A percentile compares a stretch with the other conserved stretches of the same genome.
Conservation (phyloP, 2,329 filamentous ascomycete genomes). For the Aspergillus tanneri region DNA sequence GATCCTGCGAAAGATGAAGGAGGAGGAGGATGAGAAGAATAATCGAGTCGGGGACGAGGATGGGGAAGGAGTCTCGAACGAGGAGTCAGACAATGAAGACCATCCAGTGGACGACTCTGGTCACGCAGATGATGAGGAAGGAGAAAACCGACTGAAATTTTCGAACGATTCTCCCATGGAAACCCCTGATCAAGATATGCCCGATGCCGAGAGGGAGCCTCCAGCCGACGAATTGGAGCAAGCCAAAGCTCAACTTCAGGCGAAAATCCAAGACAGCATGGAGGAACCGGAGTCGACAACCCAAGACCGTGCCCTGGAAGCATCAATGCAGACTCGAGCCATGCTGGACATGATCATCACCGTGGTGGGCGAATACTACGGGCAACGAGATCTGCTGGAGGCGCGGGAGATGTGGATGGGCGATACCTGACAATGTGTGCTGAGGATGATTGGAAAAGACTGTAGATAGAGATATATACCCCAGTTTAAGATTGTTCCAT, state of each 20-base stretch:
- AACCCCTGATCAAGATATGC: slow-evolving; percentile 16
- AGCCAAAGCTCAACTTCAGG: slow-evolving; percentile 48
- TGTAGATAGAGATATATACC: too few relatives aligned
- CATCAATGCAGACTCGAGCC: slow-evolving; percentile 48
- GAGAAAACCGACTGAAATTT: not conserved
- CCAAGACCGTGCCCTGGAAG: slow-evolving; percentile 22
- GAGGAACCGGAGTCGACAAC: slow-evolving; percentile 1
- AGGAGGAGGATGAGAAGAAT: slow-evolving; percentile 37
- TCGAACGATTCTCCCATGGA: slow-evolving; percentile 1
- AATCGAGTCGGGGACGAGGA: slow-evolving; percentile 34
- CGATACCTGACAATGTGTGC: not conserved
- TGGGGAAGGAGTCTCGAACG: slow-evolving; percentile 25
- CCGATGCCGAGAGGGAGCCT: slow-evolving; percentile 17
- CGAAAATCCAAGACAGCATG: slow-evolving; percentile 1
- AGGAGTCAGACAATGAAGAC: slow-evolving; percentile 20
- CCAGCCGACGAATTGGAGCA: slow-evolving; percentile 45
- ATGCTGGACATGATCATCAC: slow-evolving; percentile 91
- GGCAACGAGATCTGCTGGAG: slow-evolving; percentile 80
- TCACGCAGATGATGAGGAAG: slow-evolving; percentile 1
- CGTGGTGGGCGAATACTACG: slow-evolving; percentile 82
- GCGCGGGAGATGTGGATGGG: slow-evolving; percentile 60
- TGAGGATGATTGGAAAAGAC: too few relatives aligned
- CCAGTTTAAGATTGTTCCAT: too few relatives aligned
- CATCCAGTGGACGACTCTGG: slow-evolving; percentile 4
- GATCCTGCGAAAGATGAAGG: slow-evolving; percentile 47